phyloP scores from a whole-genome alignment of 2,329 filamentous ascomycete species.

The Albophoma yamanashiensis region DNA sequence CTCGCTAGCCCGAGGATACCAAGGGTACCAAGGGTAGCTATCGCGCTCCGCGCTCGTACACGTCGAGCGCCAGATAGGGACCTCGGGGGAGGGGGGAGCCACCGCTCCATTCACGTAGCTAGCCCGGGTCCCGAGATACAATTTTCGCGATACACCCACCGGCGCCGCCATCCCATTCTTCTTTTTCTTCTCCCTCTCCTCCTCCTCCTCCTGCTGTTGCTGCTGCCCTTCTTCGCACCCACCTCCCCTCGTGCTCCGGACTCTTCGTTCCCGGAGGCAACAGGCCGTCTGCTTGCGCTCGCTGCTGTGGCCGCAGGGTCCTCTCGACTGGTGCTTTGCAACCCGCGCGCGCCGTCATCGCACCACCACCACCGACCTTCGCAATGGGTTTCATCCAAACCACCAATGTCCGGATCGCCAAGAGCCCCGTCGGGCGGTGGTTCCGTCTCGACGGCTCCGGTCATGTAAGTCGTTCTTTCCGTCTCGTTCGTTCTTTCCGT shows the following conservation, averaged over 20 bases:
- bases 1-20: too few species aligned
- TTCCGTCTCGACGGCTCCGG: conserved; percentile 76
- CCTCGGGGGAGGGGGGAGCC: neutral
- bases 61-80: neutral
- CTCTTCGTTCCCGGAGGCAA: neutral
- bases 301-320: neutral
- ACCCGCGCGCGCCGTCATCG: too few species aligned
- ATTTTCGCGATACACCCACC: neutral
- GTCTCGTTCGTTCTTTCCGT: neutral
- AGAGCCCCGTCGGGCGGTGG: conserved; percentile 55
- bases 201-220: neutral
- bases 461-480: conserved; percentile 48
- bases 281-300: neutral
- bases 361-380: neutral
- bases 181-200: neutral
- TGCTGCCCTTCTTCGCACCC: neutral
- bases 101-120: neutral
- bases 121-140: neutral
- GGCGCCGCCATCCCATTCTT: neutral
- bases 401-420: conserved; percentile 48
- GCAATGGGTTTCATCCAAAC: conserved; percentile 38
- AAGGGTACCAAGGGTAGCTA: too few species aligned
- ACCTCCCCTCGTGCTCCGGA: neutral
- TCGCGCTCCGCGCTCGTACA: neutral
- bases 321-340: neutral